Conservation (phyloP, 371 early-diverging fungal species). For the Apophysomyces variabilis region DNA sequence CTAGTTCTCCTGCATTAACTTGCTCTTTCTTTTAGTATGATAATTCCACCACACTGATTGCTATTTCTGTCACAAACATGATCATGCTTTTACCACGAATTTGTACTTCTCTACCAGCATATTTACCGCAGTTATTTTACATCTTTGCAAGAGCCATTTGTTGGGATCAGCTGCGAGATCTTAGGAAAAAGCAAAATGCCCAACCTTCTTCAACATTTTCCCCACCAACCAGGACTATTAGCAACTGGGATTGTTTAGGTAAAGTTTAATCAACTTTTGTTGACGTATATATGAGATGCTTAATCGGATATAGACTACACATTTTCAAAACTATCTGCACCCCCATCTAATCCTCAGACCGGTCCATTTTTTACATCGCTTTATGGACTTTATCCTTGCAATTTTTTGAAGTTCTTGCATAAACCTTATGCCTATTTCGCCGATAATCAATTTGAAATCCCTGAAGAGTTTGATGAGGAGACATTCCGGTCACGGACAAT, state of each 20-base stretch:
- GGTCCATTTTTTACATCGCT: slow-evolving; percentile 65
- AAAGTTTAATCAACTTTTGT: slow-evolving; percentile 10
- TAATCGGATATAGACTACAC: slow-evolving; percentile 43
- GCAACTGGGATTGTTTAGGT: slow-evolving; percentile 58
- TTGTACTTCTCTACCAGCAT: slow-evolving; percentile 57
- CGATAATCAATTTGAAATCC: slow-evolving; percentile 35
- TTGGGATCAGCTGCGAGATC: slow-evolving; percentile 63
- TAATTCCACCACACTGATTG: slow-evolving; percentile 65
- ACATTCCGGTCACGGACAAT: slow-evolving; percentile 49
- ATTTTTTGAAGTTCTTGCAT: slow-evolving; percentile 60
- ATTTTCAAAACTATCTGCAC: slow-evolving; percentile 57
- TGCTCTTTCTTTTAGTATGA: slow-evolving; percentile 48
- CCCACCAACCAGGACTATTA: slow-evolving; percentile 12
- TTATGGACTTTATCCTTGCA: slow-evolving; percentile 72
- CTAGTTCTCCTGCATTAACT: no score
- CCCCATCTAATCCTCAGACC: slow-evolving; percentile 58
- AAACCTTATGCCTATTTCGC: slow-evolving; percentile 56
- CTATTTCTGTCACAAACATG: slow-evolving; percentile 63
- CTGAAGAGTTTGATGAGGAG: slow-evolving; percentile 59
- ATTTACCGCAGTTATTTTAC: slow-evolving; percentile 62
- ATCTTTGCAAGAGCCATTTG: slow-evolving; percentile 65
- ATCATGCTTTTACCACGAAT: slow-evolving; percentile 74
- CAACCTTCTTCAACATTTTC: slow-evolving; percentile 11
- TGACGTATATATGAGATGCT: not conserved
- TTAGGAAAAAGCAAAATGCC: slow-evolving; percentile 43